A percentile compares a stretch with the other conserved stretches of the same genome.
These are phyloP conservation scores for Peniophora sp. DNA, from an alignment of 1,284 basidiomycete species.

Conservation along the genomic window DNA sequence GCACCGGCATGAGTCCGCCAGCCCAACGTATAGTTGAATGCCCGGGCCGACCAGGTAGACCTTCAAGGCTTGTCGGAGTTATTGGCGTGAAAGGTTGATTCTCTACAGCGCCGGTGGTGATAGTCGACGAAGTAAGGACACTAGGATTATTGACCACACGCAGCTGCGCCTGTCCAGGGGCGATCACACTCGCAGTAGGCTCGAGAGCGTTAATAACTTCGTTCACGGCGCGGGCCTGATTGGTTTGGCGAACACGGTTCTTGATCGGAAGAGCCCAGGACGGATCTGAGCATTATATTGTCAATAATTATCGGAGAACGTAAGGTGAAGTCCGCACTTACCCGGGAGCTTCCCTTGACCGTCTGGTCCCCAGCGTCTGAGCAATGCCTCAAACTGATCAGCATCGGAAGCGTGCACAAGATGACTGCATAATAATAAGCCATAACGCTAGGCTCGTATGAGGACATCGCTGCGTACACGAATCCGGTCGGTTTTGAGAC, in stretches of 20 bases:
- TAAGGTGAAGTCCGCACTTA: slow-evolving; percentile 31
- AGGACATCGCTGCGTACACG: slow-evolving; percentile 46
- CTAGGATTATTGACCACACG: slow-evolving; percentile 76
- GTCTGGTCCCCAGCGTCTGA: slow-evolving; percentile 87
- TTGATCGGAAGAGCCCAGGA: slow-evolving; percentile 90
- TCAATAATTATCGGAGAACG: slow-evolving; percentile 13
- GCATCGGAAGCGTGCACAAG: slow-evolving; percentile 91
- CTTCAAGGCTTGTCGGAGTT: slow-evolving; percentile 27
- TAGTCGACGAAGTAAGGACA: slow-evolving; percentile 51
- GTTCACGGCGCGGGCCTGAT: slow-evolving; percentile 77
- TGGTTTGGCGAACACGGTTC: slow-evolving; percentile 63
- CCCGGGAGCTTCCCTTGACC: slow-evolving; percentile 87
- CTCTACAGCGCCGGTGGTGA: slow-evolving; percentile 65
- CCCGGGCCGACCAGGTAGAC: slow-evolving; percentile 48
- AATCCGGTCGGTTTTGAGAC: slow-evolving; percentile 80
- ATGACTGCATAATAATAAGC: slow-evolving; percentile 50
- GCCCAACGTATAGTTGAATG: slow-evolving; percentile 56
- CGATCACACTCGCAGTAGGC: slow-evolving; percentile 39
- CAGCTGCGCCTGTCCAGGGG: slow-evolving; percentile 40
- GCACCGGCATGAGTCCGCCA: slow-evolving; percentile 44
- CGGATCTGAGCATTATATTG: slow-evolving; percentile 50
- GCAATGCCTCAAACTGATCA: slow-evolving; percentile 84
- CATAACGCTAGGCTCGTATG: slow-evolving; percentile 10
- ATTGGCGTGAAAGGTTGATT: slow-evolving; percentile 44
- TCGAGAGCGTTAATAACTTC: slow-evolving; percentile 67